phyloP scores from a whole-genome alignment of 192 early-diverging fungal species.

The Gonapodya sp. region DNA sequence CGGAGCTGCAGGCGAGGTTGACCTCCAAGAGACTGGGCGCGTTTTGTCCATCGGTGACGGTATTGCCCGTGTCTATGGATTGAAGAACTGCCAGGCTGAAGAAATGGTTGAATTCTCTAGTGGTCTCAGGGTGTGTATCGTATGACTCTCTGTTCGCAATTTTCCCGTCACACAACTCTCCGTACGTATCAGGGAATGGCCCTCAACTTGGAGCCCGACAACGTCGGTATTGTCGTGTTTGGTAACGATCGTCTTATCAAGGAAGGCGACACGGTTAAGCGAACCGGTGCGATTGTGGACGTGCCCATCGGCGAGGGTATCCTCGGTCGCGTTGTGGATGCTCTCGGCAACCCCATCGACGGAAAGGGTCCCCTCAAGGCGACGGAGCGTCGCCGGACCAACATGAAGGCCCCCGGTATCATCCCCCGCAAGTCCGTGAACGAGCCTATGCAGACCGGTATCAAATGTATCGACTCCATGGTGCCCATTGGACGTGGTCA shows the following conservation, averaged over 20 bases:
- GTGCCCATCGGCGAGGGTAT: conserved; percentile 91
- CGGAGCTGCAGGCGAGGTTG: conserved; percentile 68
- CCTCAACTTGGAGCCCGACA: conserved; percentile 98
- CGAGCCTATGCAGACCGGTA: conserved; percentile 99
- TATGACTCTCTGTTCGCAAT: no score
- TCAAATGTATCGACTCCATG: conserved; percentile 99
- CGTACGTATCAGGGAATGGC: conserved; percentile 99
- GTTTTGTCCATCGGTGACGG: conserved; percentile 99
- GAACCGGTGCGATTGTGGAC: conserved; percentile 97
- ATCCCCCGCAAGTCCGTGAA: conserved; percentile 97
- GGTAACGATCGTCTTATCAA: conserved; percentile 99
- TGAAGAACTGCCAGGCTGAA: conserved; percentile 97
- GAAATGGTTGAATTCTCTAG: conserved; percentile 99
- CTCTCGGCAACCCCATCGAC: conserved; percentile 98
- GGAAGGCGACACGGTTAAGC: conserved; percentile 98
- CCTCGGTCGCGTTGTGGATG: conserved; percentile 97
- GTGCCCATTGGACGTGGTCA: conserved; percentile 99
- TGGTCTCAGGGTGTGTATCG: conserved; percentile 77
- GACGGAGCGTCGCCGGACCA: conserved; percentile 79
- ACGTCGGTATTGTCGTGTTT: conserved; percentile 99
- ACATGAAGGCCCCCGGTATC: conserved; percentile 99
- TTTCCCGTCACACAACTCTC: no score
- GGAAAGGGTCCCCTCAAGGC: conserved; percentile 87
- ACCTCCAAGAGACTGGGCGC: conserved; percentile 96
- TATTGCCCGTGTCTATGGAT: conserved; percentile 99